These are phyloP conservation scores for Erodium texanum DNA, from an alignment of 441 rosid genomes.

Conservation along the genomic window DNA sequence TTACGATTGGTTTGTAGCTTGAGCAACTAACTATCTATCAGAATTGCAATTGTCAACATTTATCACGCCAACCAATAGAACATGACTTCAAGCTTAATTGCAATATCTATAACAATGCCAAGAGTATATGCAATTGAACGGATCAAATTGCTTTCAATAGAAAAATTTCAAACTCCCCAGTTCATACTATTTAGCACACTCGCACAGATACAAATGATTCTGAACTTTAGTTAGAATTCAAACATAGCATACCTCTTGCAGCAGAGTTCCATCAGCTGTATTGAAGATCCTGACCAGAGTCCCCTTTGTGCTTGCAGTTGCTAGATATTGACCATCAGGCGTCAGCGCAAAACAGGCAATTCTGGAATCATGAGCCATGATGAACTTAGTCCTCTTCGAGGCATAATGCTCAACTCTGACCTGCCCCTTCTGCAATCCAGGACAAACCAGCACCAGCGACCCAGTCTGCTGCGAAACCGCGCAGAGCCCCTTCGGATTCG, in stretches of 20 bases:
- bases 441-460: too few species aligned
- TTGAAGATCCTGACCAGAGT: conserved; percentile 87
- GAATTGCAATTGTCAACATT: too few species aligned
- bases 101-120: not conserved
- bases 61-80: too few species aligned
- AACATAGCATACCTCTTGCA: conserved; percentile 60
- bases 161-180: not conserved
- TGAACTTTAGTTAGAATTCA: not conserved
- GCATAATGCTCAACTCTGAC: conserved; percentile 79
- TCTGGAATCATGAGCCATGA: conserved; percentile 74
- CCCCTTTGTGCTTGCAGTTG: conserved; percentile 84
- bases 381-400: conserved; percentile 53
- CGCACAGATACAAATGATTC: not conserved
- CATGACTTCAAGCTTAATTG: not conserved
- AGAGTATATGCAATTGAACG: not conserved
- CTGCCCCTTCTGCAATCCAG: conserved; percentile 68
- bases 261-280: conserved; percentile 79
- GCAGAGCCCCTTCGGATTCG: conserved; percentile 79
- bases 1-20: too few species aligned
- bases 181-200: too few species aligned
- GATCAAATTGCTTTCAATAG: not conserved
- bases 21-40: too few species aligned
- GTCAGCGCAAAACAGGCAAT: conserved; percentile 77
- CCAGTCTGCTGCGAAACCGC: conserved; percentile 53
- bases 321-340: conserved; percentile 79